Evolutionary conservation across 768 basidiomycete genomes (phyloP).

Genomic region (Fibroporia radiculosa): DNA sequence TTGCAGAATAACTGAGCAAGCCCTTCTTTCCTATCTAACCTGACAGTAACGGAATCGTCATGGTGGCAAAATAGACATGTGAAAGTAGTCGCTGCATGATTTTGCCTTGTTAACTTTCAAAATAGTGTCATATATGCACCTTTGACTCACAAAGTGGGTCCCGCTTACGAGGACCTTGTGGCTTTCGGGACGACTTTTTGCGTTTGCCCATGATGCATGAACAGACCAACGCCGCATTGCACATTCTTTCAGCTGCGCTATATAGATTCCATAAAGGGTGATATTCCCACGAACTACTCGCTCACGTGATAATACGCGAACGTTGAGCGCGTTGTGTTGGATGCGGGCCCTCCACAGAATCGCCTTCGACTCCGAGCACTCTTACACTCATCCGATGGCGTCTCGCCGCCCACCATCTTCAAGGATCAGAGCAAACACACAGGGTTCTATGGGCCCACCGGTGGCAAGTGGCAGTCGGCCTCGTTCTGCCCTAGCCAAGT

Average conservation of each 20-base stretch:
- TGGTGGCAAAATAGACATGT: conserved; percentile 88
- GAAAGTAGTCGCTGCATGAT: conserved; percentile 62
- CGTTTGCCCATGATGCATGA: conserved; percentile 68
- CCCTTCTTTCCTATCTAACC: conserved; percentile 81
- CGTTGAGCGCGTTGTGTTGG: conserved; percentile 12
- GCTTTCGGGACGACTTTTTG: conserved; percentile 84
- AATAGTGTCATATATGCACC: not conserved
- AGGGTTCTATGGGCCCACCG: conserved; percentile 29
- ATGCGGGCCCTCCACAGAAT: conserved; percentile 1
- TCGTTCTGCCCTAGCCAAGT: conserved; percentile 42
- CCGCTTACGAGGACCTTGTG: conserved; percentile 55
- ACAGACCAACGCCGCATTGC: conserved; percentile 1
- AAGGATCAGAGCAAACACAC: conserved; percentile 17
- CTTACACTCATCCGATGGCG: conserved; percentile 39
- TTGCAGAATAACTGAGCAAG: conserved; percentile 74
- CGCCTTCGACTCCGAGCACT: conserved; percentile 2
- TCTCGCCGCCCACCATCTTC: conserved; percentile 50
- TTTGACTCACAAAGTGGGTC: conserved; percentile 60
- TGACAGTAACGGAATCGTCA: conserved; percentile 80
- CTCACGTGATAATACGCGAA: conserved; percentile 13
- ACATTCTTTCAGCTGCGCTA: not conserved
- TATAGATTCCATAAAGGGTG: not conserved
- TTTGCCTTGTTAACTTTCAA: too few relatives aligned
- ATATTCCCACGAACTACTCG: conserved; percentile 10
- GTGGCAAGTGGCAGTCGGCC: conserved; percentile 27